Base-by-base conservation (phyloP, 1,284 basidiomycete species). In the Albatrellus sp. region DNA sequence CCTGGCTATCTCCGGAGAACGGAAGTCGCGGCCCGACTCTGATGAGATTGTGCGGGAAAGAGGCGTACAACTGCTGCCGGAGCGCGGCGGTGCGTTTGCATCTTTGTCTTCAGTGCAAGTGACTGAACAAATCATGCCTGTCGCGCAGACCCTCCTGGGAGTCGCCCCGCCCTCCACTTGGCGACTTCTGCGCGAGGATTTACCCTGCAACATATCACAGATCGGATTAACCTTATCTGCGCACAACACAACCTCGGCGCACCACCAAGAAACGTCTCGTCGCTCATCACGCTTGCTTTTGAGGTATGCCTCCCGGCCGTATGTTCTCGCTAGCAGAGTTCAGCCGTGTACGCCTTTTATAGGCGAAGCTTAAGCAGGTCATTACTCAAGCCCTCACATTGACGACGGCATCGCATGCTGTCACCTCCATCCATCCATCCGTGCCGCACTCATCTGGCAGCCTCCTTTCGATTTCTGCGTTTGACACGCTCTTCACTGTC, bases 311-410 rank as follows among this genome's bases (percentile, higher is more conserved):
- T 20, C 24, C 7, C 24, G 24, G 3, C 24, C 24, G 24, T 24
- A 24, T 24, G 24, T 24, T 4, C 24, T 3, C 24, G 24, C 24
- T 7, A 24, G 24, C 24, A 24, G 10, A 7, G 9, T 35, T 30
- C 5, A 42, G n/a, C n/a, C 43, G 24, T 33, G 43, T 40, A 40
- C 35, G 37, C 14, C 3, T 2, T 42, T 8, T 32, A 20, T 45
- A 87, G 84, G 80, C 81, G 8, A 86, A 86, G 57, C 67, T 89
- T 7, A 89, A 89, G 57, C 82, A 88, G 48, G 68, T 89, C 13
- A 80, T 89, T 48, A 81, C 78, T 0, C 81, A 82, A 55, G 81
- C 85, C 3, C 61, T 89, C 30, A 79, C 82, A 2, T 63, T 88
- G 8, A 87, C 83, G 1, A 77, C 81, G 0, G 72, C 77, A 5